Conservation (phyloP, 306 rosid species). For the Benincasa hispida region DNA sequence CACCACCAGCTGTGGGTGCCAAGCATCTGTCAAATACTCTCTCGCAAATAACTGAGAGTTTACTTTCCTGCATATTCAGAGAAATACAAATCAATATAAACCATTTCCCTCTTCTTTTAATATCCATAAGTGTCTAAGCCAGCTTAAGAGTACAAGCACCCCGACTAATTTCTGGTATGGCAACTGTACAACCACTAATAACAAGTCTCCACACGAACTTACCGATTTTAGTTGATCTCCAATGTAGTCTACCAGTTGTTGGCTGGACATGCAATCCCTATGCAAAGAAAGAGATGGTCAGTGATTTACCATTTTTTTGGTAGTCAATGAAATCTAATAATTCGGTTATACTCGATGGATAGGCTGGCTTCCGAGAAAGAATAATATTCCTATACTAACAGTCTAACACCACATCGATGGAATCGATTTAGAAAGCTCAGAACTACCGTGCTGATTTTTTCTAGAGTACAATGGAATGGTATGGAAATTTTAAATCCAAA, state of each 20-base stretch:
- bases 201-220: constrained; percentile 10
- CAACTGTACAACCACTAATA: not conserved
- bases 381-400: not conserved
- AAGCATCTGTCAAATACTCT: constrained; percentile 81
- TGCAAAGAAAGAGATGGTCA: not conserved
- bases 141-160: not conserved
- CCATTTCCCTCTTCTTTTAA: not conserved
- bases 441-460: not conserved
- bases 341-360: not conserved
- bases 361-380: not conserved
- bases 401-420: not conserved
- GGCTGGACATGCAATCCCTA: constrained; percentile 99
- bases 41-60: constrained; percentile 73
- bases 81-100: not conserved
- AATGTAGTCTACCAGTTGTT: constrained; percentile 71
- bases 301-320: not conserved
- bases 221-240: constrained; percentile 55
- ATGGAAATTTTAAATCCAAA: not conserved
- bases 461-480: not conserved
- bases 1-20: constrained; percentile 85
- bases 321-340: not conserved
- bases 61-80: constrained; percentile 50
- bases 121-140: not conserved
- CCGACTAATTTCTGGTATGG: not conserved
- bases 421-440: not conserved